A percentile compares a stretch with the other conserved stretches of the same genome.
phyloP scores from a whole-genome alignment of 73 alveolate genomes.

The Paramecium octaurelia region DNA sequence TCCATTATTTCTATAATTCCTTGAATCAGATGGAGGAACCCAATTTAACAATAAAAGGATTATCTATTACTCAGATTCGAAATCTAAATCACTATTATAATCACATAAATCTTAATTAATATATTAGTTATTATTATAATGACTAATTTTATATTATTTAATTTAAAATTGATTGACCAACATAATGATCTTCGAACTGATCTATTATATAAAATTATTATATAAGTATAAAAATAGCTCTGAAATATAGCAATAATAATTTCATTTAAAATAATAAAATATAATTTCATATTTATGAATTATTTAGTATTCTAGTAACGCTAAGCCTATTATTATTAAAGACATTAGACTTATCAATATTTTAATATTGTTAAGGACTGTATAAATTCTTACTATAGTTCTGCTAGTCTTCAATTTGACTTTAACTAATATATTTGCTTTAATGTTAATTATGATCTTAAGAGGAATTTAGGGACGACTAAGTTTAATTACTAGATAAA shows the following conservation, averaged over 20 bases:
- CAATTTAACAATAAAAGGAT: too few relatives aligned
- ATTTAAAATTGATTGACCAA: too few relatives aligned
- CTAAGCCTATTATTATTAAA: constrained; percentile 36
- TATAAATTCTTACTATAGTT: neutral
- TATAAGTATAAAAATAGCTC: neutral
- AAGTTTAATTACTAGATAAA: neutral
- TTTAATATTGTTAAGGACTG: neutral
- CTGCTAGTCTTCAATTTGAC: neutral
- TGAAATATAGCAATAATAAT: neutral
- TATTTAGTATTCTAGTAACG: constrained; percentile 43
- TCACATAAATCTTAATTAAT: too few relatives aligned
- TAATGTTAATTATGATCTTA: neutral
- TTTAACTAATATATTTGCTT: constrained; percentile 15
- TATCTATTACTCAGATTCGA: too few relatives aligned
- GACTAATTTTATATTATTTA: too few relatives aligned
- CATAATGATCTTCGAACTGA: neutral
- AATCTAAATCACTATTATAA: too few relatives aligned
- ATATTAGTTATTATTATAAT: too few relatives aligned
- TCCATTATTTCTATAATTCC: too few relatives aligned
- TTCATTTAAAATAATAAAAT: neutral
- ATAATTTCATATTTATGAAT: constrained; percentile 15
- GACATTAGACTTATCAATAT: constrained; percentile 20
- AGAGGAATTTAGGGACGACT: neutral
- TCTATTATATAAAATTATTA: neutral
- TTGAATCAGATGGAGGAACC: too few relatives aligned